Percentiles rank a stretch among this genome's conserved stretches.
These are phyloP conservation scores for Penicillium pancosmium DNA, from an alignment of 495 filamentous ascomycete genomes.

Conservation along the genomic window DNA sequence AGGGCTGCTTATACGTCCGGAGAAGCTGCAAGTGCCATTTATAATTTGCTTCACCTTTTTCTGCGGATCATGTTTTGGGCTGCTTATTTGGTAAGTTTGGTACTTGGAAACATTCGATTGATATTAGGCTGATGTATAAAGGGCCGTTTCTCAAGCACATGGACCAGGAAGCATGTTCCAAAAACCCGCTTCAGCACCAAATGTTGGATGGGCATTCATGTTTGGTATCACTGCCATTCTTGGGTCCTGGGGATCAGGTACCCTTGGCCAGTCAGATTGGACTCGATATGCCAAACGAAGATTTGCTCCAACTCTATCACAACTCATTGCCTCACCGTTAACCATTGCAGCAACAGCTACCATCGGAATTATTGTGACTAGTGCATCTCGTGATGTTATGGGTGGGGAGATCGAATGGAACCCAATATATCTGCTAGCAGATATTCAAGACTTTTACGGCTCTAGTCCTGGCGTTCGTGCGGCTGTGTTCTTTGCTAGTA, in stretches of 20 bases:
- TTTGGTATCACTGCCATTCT: conserved; percentile 14
- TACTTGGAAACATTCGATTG: background rate
- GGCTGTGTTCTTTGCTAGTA: conserved; percentile 3
- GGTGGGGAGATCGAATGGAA: conserved; percentile 11
- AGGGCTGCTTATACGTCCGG: conserved; percentile 7
- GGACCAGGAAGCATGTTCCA: conserved; percentile 10
- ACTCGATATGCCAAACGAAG: conserved; percentile 15
- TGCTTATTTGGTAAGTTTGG: conserved; percentile 6
- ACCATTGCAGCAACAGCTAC: conserved; percentile 8
- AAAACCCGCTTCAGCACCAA: conserved; percentile 2
- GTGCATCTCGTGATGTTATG: conserved; percentile 10
- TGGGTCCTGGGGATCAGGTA: conserved; percentile 15
- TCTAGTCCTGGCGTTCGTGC: conserved; percentile 7
- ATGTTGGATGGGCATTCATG: conserved; percentile 13
- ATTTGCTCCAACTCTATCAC: conserved; percentile 11
- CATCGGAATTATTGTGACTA: conserved; percentile 11
- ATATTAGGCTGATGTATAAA: background rate
- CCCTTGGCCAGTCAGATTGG: conserved; percentile 14
- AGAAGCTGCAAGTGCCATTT: conserved; percentile 12
- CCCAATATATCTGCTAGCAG: conserved; percentile 6
- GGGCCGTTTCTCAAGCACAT: conserved; percentile 8
- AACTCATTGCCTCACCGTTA: conserved; percentile 8
- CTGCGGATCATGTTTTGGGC: conserved; percentile 2
- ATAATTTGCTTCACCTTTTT: conserved; percentile 6
- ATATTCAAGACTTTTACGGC: conserved; percentile 7